These are phyloP conservation scores for Discostella stelligeroides DNA, from an alignment of 108 stramenopile genomes.

Conservation along the genomic window DNA sequence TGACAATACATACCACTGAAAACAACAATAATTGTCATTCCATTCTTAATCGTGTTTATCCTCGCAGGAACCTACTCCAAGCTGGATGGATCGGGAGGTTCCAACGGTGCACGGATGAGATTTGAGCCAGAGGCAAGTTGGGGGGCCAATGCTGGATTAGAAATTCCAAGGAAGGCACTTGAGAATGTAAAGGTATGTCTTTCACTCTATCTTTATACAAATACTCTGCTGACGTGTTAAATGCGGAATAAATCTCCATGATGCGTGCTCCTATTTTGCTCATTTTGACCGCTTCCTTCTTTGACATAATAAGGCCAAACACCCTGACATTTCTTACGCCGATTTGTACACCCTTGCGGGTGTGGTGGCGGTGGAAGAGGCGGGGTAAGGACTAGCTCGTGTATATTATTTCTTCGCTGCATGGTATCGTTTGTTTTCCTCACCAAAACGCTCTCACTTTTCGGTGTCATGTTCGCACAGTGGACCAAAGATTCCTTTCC, in stretches of 20 bases:
- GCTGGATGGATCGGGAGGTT: slow-evolving; percentile 84
- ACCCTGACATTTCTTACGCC: slow-evolving; percentile 89
- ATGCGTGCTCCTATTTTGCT: neutral
- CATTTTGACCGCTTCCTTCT: neutral
- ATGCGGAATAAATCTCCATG: neutral
- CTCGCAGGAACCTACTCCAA: slow-evolving; percentile 86
- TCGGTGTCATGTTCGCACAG: slow-evolving; percentile 53
- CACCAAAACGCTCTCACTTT: neutral
- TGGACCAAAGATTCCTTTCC: slow-evolving; percentile 81
- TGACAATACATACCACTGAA: too few species aligned
- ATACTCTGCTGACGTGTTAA: neutral
- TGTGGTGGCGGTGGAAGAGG: slow-evolving; percentile 62
- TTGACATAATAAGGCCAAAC: slow-evolving; percentile 51
- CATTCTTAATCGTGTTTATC: too few species aligned
- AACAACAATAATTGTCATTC: too few species aligned
- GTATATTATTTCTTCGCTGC: neutral
- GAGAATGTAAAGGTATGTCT: slow-evolving; percentile 69
- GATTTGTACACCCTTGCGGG: slow-evolving; percentile 95
- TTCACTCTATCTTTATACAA: neutral
- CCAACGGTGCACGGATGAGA: slow-evolving; percentile 94
- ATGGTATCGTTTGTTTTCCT: neutral
- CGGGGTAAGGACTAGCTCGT: slow-evolving; percentile 35
- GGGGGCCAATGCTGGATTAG: slow-evolving; percentile 95
- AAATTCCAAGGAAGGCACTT: slow-evolving; percentile 65
- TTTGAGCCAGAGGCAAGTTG: slow-evolving; percentile 86